Conservation (phyloP, 1,284 basidiomycete genomes). For the Ceratobasidium theobromae region DNA sequence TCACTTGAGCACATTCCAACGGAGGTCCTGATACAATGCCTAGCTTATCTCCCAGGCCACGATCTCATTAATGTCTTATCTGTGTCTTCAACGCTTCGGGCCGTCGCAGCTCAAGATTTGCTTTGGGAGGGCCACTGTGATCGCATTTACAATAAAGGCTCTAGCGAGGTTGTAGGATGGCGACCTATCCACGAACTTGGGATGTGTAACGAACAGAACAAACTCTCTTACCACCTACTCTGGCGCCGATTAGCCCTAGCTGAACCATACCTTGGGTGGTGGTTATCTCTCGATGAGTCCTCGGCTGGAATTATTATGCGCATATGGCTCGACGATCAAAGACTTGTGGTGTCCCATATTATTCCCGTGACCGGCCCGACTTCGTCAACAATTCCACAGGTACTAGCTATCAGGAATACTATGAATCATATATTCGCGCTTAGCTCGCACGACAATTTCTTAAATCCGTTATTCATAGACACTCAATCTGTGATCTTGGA, state of each 20-base stretch:
- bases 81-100: background rate
- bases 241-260: constrained; percentile 12
- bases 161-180: constrained; percentile 4
- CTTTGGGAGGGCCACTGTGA: constrained; percentile 22
- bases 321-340: background rate
- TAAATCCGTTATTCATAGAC: constrained; percentile 7
- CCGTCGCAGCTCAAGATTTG: constrained; percentile 12
- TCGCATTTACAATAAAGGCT: constrained; percentile 23
- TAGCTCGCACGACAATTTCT: background rate
- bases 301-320: constrained; percentile 19
- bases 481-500: background rate
- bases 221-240: constrained; percentile 6
- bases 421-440: constrained; percentile 2
- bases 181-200: background rate
- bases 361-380: background rate
- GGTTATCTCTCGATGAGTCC: constrained; percentile 13
- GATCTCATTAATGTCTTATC: background rate
- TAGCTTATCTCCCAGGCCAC: background rate
- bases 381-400: background rate
- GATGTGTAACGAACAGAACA: background rate
- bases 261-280: constrained; percentile 28
- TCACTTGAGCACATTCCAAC: background rate
- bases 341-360: constrained; percentile 10
- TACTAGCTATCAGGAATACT: background rate
- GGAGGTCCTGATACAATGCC: constrained; percentile 15